phyloP scores from a whole-genome alignment of 306 rosid genomes.

The Canavalia gladiata region DNA sequence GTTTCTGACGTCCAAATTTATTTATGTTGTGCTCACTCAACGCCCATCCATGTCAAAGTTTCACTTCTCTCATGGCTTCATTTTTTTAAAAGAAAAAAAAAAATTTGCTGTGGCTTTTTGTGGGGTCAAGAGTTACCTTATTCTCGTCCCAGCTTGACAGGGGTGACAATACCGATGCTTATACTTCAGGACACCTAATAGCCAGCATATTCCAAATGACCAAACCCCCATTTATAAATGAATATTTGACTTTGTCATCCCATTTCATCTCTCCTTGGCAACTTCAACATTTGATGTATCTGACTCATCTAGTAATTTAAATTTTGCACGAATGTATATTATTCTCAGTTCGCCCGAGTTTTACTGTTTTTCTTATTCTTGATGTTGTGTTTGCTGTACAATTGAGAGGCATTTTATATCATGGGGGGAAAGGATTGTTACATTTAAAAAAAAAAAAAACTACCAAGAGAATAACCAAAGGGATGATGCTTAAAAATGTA shows the following conservation, averaged over 20 bases:
- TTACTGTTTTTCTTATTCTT: not conserved
- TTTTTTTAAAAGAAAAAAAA: too few species aligned
- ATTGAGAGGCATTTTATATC: not conserved
- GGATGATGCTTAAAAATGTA: not conserved
- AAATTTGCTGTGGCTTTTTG: not conserved
- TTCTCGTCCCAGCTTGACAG: not conserved
- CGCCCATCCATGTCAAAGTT: too few species aligned
- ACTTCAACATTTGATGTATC: not conserved
- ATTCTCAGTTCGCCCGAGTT: not conserved
- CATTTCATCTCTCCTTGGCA: not conserved
- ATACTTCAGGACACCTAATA: too few species aligned
- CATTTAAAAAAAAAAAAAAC: not conserved
- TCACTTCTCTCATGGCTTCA: too few species aligned
- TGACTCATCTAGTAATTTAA: not conserved
- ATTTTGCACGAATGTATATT: not conserved
- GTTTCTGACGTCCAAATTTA: constrained; percentile 13
- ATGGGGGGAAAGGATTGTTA: not conserved
- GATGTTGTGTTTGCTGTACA: not conserved
- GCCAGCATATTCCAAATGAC: not conserved
- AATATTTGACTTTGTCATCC: not conserved
- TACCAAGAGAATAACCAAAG: not conserved
- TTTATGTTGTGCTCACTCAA: not conserved
- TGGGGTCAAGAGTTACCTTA: not conserved
- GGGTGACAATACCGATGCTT: not conserved
- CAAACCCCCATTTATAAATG: not conserved